Base-by-base conservation (phyloP, 257 asterid species). In the Leonotis leonurus region DNA sequence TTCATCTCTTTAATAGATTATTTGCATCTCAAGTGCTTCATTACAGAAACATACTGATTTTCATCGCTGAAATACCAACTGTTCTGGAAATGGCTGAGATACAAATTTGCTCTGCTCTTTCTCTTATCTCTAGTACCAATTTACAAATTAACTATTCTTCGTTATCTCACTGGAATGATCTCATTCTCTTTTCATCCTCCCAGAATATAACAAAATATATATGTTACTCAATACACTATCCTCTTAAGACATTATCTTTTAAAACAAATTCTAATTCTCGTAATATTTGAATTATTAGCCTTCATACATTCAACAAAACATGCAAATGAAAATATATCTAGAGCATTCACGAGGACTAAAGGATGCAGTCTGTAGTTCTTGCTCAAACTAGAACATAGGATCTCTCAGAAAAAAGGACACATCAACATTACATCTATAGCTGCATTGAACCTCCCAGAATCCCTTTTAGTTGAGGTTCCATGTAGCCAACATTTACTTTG, bases 381-480 rank as follows among this genome's bases (percentile, higher is more conserved):
- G 58, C n/a, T 30, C 60, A n/a, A 53, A 21, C 20, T 39, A 9
- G 40, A 48, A 32, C 35, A 55, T 26, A 62, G 45, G 56, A 51
- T 3, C 17, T 26, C 4, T 46, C 21, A 27, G 50, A 16, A 44
- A 33, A 11, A n/a, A 44, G 56, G 33, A 46, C 30, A 12, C 37
- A 51, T 18, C 30, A 39, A 49, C 22, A 29, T 26, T 46, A 59
- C 58, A 64, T 56, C 41, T 49, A 65, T 26, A 69, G 60, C 65
- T 45, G 65, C 70, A 71, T 60, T 40, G 73, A 39, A 13, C 75
- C 73, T 60, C 68, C 59, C 36, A 64, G 69, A 46, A 53, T 41
- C 45, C 65, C 61, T 60, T 18, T 48, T 35, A 36, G 50, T 59
- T 60, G 71, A 46, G 75, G 73, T 46, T 70, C 60, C 29, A 58